Conservation (phyloP, 2,329 filamentous ascomycete species). For the Massarina eburnea region DNA sequence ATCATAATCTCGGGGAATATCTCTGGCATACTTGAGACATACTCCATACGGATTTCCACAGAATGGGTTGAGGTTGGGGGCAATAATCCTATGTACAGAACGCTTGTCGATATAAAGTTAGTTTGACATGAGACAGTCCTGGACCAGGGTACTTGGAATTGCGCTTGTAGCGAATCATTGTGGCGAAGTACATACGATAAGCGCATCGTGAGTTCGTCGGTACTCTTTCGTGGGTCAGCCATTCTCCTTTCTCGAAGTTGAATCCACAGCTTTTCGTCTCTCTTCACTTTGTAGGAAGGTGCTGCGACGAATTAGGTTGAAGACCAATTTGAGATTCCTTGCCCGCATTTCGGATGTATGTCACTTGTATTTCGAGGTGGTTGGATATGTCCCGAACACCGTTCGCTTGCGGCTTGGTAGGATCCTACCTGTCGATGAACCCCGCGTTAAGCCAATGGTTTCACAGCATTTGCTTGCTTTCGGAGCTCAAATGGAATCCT, state of each 20-base stretch:
- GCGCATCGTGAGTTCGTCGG: not conserved
- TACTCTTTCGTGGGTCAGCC: no score
- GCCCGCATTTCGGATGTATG: no score
- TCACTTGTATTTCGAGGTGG: not conserved
- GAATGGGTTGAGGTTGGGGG: not conserved
- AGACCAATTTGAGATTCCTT: no score
- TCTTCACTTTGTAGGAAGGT: no score
- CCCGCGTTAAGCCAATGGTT: not conserved
- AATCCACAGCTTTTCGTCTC: not conserved
- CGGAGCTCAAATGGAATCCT: not conserved
- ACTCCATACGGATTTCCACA: not conserved
- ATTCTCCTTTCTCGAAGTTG: not conserved
- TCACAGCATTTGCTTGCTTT: not conserved
- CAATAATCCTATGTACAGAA: not conserved
- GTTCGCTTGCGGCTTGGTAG: not conserved
- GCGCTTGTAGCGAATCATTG: not conserved
- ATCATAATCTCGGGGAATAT: not conserved
- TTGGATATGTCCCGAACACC: not conserved
- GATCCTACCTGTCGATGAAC: not conserved
- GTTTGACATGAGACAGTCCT: not conserved
- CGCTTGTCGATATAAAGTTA: not conserved
- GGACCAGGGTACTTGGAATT: constrained; percentile 2
- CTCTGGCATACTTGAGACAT: not conserved
- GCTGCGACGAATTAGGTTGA: no score
- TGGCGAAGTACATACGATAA: not conserved